These are phyloP conservation scores for Arabidopsis suecica DNA, from an alignment of 345 rosid species.

Conservation along the genomic window DNA sequence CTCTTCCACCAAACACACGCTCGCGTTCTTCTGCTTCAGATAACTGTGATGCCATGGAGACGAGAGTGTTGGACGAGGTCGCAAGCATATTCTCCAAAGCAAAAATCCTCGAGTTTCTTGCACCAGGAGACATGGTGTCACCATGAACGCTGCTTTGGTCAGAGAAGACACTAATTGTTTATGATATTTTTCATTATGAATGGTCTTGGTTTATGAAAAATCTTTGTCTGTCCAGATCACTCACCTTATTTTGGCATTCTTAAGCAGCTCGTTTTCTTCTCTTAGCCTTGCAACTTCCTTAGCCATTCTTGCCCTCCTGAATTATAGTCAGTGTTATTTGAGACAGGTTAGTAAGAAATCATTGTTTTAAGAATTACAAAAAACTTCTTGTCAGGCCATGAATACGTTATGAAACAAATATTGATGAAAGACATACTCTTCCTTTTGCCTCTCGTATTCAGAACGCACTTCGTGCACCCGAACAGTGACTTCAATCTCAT, in stretches of 20 bases:
- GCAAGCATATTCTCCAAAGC: slow-evolving; percentile 97
- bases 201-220: background rate
- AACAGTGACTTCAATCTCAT: slow-evolving; percentile 92
- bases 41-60: slow-evolving; percentile 95
- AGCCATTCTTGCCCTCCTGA: slow-evolving; percentile 92
- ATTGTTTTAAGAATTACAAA: slow-evolving; percentile 6
- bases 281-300: slow-evolving; percentile 81
- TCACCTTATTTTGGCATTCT: slow-evolving; percentile 68
- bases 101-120: slow-evolving; percentile 89
- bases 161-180: slow-evolving; percentile 30
- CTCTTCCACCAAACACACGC: slow-evolving; percentile 82
- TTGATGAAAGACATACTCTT: slow-evolving; percentile 70
- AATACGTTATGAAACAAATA: slow-evolving; percentile 17
- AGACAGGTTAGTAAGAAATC: slow-evolving; percentile 15
- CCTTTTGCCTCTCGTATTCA: slow-evolving; percentile 87
- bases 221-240: slow-evolving; percentile 20
- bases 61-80: slow-evolving; percentile 81
- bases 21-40: slow-evolving; percentile 99
- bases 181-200: background rate
- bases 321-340: slow-evolving; percentile 33
- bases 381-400: slow-evolving; percentile 7
- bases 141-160: slow-evolving; percentile 56
- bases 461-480: slow-evolving; percentile 94
- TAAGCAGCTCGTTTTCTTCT: slow-evolving; percentile 72
- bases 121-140: slow-evolving; percentile 90